These are phyloP conservation scores for Tubosaeta brunneosetosa DNA, from an alignment of 768 basidiomycete species.

Conservation along the genomic window DNA sequence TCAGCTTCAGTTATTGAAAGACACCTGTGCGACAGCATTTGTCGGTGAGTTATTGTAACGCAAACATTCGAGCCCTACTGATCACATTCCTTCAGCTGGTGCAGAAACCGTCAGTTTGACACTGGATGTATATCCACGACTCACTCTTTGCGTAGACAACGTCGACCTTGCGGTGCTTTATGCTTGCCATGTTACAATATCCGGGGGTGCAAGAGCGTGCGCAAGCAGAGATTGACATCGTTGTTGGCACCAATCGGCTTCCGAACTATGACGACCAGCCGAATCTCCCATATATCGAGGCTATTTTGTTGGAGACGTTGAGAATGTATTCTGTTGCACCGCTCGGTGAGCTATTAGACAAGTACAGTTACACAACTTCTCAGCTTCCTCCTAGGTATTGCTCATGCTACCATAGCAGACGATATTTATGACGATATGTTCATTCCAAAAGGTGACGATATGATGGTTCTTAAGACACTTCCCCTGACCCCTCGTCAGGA, in stretches of 20 bases:
- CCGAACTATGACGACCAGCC: slow-evolving; percentile 24
- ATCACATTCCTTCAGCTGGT: slow-evolving; percentile 9
- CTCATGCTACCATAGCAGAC: not conserved
- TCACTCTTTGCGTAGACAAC: slow-evolving; percentile 2
- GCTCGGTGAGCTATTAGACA: slow-evolving; percentile 13
- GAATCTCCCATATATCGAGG: slow-evolving; percentile 27
- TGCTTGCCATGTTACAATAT: slow-evolving; percentile 32
- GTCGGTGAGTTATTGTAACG: not conserved
- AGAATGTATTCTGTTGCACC: slow-evolving; percentile 27
- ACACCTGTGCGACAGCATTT: not conserved
- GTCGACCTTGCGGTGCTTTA: slow-evolving; percentile 20
- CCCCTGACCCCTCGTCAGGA: not conserved
- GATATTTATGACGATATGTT: not conserved
- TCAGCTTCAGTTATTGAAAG: not conserved
- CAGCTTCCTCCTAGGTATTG: slow-evolving; percentile 6
- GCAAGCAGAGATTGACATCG: slow-evolving; percentile 26
- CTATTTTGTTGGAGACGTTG: slow-evolving; percentile 27
- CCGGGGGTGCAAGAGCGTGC: slow-evolving; percentile 30
- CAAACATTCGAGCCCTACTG: not conserved
- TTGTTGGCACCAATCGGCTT: slow-evolving; percentile 26
- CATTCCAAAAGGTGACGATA: not conserved
- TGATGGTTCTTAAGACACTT: too few species aligned
- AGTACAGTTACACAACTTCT: not conserved
- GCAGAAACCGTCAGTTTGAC: slow-evolving; percentile 14
- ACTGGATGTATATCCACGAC: not conserved